Evolutionary conservation across 257 asterid species (phyloP), one percentile per base, ranked within the genome.

Genomic region (Ehretia macrophylla): DNA sequence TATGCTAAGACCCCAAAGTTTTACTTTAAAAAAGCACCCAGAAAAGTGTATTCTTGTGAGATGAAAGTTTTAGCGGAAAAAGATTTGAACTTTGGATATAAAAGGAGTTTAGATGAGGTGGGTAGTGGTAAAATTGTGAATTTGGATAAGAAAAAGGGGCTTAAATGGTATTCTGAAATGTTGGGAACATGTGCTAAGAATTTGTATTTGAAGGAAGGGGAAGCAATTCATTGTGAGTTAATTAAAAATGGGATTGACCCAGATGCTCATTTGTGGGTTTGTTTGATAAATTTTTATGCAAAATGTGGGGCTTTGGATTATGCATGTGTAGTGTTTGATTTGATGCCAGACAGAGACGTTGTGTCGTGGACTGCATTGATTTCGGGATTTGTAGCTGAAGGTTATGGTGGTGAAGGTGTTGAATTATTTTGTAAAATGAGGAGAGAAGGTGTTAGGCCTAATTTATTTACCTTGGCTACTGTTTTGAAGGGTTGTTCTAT

Each of bases 281-380:
- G 94, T 38, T 68, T 89, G 74, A 82, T 89, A 40, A 89, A 84
- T 51, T 84, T 86, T 39, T 89, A 89, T 63, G 81, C 81, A 16
- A 86, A 89, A 63, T 86, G 91, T 51, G 81, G 91, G 66, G 79
- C 75, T 19, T 65, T 89, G 62, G 64, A 22, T 55, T 54, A 19
- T 40, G 85, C 82, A 0, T 47, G 69, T 22, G 53, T 60, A 11
- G 89, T 74, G 42, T 78, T 89, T 17, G 85, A 82, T 65, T 66
- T 80, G 60, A 81, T 82, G 84, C 80, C 83, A 0, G 23, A 53
- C 32, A 82, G 76, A 73, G 85, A 89, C 46, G 95, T 82, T 59
- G 92, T 86, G 45, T 66, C 86, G 0, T 89, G 97, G 97, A 89
- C 95, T 32, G 80, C 85, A 56, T 66, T 89, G 77, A 80, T 89